Base-by-base conservation (phyloP, 2,329 filamentous ascomycete species). In the Trichothecium roseum region DNA sequence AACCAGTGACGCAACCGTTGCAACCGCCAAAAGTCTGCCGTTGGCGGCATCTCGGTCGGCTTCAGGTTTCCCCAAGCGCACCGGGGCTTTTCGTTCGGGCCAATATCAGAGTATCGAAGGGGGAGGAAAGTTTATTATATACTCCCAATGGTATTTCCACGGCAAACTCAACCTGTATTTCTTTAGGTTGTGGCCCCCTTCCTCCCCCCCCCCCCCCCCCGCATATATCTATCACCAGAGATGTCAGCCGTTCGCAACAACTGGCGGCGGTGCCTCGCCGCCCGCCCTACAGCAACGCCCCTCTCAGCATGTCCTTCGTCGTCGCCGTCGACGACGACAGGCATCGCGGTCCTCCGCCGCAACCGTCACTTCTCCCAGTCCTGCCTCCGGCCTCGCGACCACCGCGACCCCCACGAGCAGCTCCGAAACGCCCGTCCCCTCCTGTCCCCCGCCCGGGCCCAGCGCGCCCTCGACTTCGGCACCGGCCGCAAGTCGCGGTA, bases 361-460 rank as follows among this genome's bases (percentile, higher is more conserved):
- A n/a, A n/a, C 22, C 51, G 50, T 14, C 20, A 42, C 14, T 42
- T 57, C 29, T 51, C 51, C 3, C 41, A 37, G 36, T 48, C 44
- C 8, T 24, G 20, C 10, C 28, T 30, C 2, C 43, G 35, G 30
- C 44, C 39, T 17, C 37, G 40, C 22, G 35, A 38, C 28, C 38
- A 52, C 27, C 39, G 44, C 8, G 30, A 51, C 40, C 47, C 39
- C 27, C 36, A 29, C n/a, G 18, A 32, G 12, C 12, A 18, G 13
- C 46, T 58, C 18, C 51, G 47, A 31, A 43, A 45, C 16, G 56
- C 57, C 12, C 45, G 44, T 9, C 59, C 57, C 4, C 50, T 60
- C 35, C 48, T 59, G 13, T 42, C 54, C 14, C 17, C 55, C 34
- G 37, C 35, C 28, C 17, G 46, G 5, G 53, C 50, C 16, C 30